These are phyloP conservation scores for Tubosaeta brunneosetosa DNA, from an alignment of 768 basidiomycete species.

Conservation along the genomic window DNA sequence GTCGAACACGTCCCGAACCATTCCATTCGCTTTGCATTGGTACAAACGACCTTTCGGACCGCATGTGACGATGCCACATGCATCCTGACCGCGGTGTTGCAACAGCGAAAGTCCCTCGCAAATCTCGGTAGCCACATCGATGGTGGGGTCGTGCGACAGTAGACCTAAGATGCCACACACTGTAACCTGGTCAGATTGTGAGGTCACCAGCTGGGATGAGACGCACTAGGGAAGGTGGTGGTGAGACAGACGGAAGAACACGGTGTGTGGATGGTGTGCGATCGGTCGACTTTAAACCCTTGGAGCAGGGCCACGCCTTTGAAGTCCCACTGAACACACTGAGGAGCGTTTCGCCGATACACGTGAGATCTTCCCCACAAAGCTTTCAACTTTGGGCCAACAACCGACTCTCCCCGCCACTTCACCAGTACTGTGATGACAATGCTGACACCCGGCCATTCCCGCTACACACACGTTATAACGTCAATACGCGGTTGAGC, in stretches of 20 bases:
- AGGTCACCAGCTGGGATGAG: not conserved
- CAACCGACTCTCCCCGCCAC: no score
- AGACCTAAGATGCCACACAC: conserved; percentile 95
- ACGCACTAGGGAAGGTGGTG: conserved; percentile 27
- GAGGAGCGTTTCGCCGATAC: not conserved
- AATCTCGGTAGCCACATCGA: conserved; percentile 82
- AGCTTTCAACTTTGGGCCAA: not conserved
- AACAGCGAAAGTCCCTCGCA: conserved; percentile 92
- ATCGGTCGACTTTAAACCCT: conserved; percentile 2
- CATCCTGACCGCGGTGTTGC: conserved; percentile 97
- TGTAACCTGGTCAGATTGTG: conserved; percentile 19
- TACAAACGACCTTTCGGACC: conserved; percentile 92
- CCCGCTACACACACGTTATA: not conserved
- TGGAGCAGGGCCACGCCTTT: not conserved
- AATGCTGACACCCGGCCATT: not conserved
- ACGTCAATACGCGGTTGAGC: conserved; percentile 67
- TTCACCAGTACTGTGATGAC: no score
- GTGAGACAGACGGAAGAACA: conserved; percentile 1
- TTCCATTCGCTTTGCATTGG: conserved; percentile 98
- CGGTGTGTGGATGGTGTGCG: conserved; percentile 3
- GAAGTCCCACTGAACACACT: not conserved
- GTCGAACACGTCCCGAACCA: conserved; percentile 98
- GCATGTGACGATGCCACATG: conserved; percentile 95
- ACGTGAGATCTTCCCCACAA: not conserved
- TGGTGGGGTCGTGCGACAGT: conserved; percentile 69